These are phyloP conservation scores for Pyricularia pennisetigena DNA, from an alignment of 2,329 filamentous ascomycete species.

Conservation along the genomic window DNA sequence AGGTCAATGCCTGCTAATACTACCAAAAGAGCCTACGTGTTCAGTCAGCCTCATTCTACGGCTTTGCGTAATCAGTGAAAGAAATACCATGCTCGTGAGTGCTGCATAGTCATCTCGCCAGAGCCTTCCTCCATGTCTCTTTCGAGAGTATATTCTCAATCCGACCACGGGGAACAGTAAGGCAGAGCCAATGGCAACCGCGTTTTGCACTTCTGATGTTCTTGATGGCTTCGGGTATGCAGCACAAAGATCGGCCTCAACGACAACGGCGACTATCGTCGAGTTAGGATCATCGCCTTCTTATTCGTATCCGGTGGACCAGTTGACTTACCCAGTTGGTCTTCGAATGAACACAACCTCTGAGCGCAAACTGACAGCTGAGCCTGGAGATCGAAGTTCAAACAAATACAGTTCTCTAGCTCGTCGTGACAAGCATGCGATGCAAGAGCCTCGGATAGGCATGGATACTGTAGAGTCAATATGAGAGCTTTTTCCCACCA, in stretches of 20 bases:
- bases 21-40: not conserved
- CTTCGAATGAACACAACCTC: not conserved
- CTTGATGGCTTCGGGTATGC: not conserved
- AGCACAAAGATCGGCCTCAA: not conserved
- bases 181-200: not conserved
- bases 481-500: no score
- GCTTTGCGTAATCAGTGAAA: not conserved
- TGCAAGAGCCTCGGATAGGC: no score
- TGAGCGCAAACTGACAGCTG: not conserved
- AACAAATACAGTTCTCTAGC: no score
- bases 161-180: not conserved
- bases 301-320: not conserved
- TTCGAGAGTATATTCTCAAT: not conserved
- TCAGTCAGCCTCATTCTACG: not conserved
- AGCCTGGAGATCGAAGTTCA: no score
- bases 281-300: not conserved
- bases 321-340: not conserved
- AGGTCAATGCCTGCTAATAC: not conserved
- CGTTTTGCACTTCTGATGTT: not conserved
- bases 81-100: not conserved
- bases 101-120: not conserved
- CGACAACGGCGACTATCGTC: not conserved
- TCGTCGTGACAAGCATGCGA: no score
- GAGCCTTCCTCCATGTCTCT: not conserved
- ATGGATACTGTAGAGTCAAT: no score